phyloP scores from a whole-genome alignment of 371 early-diverging fungal species.

The Circinella umbellata region DNA sequence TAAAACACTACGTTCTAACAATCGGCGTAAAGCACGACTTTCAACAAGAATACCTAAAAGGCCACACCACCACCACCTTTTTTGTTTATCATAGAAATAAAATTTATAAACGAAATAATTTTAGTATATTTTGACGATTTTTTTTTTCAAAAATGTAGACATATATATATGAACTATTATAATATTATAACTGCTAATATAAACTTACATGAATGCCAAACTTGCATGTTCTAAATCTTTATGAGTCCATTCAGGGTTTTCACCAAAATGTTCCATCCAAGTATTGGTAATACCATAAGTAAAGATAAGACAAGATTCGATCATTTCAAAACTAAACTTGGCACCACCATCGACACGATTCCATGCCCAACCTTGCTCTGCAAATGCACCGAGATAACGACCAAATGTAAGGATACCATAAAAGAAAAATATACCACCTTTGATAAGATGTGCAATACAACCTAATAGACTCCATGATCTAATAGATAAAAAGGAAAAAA shows the following conservation, averaged over 20 bases:
- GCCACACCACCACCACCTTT: slow-evolving; percentile 67
- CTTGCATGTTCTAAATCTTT: slow-evolving; percentile 71
- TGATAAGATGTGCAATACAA: slow-evolving; percentile 56
- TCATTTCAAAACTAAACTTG: slow-evolving; percentile 54
- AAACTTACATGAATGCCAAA: slow-evolving; percentile 57
- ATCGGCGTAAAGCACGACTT: slow-evolving; percentile 51
- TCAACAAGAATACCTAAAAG: slow-evolving; percentile 59
- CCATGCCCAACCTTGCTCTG: slow-evolving; percentile 57
- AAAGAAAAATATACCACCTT: slow-evolving; percentile 57
- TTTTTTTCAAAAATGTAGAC: no score
- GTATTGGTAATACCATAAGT: slow-evolving; percentile 69
- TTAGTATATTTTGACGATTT: no score
- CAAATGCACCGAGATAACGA: slow-evolving; percentile 54
- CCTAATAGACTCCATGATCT: slow-evolving; percentile 50
- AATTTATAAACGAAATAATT: no score
- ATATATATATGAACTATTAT: no score
- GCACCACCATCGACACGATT: slow-evolving; percentile 41
- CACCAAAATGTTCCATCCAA: slow-evolving; percentile 68
- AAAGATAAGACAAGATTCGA: slow-evolving; percentile 54
- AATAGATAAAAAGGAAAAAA: slow-evolving; percentile 1
- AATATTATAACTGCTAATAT: neutral
- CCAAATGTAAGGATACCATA: slow-evolving; percentile 52
- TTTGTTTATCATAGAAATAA: no score
- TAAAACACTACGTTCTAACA: slow-evolving; percentile 32
- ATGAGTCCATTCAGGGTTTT: slow-evolving; percentile 59